Evolutionary conservation across 768 basidiomycete genomes (phyloP).

Genomic region (Leccinum variicolor): DNA sequence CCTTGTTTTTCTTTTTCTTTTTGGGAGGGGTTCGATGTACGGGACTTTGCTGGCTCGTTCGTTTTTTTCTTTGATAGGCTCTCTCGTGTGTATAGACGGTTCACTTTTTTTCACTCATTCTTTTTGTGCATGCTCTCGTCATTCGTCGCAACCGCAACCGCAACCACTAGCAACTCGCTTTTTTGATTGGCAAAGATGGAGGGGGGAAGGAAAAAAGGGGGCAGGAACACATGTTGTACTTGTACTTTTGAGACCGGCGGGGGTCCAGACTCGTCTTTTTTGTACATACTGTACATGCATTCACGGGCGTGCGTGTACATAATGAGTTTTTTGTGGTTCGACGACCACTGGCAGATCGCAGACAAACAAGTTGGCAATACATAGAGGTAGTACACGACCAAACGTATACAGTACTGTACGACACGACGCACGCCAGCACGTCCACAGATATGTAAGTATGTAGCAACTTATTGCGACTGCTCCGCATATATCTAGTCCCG

Average conservation of each 20-base stretch:
- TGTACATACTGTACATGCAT: background rate
- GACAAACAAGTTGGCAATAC: no score
- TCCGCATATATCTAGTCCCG: conserved; percentile 63
- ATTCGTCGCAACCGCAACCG: background rate
- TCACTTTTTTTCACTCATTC: background rate
- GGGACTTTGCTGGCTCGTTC: background rate
- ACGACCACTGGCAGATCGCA: no score
- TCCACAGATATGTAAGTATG: background rate
- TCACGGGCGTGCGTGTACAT: background rate
- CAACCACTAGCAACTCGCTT: background rate
- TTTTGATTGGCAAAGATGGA: background rate
- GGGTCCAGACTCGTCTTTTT: background rate
- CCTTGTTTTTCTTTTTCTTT: background rate
- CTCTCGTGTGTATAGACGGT: background rate
- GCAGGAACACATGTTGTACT: background rate
- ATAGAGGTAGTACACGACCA: no score
- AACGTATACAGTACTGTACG: background rate
- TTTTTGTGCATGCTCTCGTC: background rate
- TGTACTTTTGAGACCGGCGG: background rate
- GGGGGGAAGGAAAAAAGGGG: background rate
- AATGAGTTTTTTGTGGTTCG: no score
- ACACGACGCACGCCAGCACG: background rate
- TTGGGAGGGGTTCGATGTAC: background rate
- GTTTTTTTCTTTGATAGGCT: background rate
- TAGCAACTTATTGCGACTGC: conserved; percentile 47